A percentile compares a stretch with the other conserved stretches of the same genome.
These are phyloP conservation scores for Bauhinia variegata DNA, from an alignment of 306 rosid genomes.

Conservation along the genomic window DNA sequence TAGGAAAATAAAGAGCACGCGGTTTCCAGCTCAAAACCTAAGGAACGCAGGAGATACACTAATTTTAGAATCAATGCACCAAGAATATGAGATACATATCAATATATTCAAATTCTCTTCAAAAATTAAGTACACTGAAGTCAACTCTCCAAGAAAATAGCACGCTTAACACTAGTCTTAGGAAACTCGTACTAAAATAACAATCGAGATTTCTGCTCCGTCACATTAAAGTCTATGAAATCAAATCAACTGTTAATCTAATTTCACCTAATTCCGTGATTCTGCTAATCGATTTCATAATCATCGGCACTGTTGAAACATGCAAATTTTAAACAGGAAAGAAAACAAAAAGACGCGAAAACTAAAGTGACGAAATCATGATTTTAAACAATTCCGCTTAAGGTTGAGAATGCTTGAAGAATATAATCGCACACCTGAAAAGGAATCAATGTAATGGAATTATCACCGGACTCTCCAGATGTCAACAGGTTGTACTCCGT, in stretches of 20 bases:
- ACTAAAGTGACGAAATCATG: slow-evolving; percentile 11
- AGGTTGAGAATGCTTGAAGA: slow-evolving; percentile 4
- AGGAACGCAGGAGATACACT: slow-evolving; percentile 23
- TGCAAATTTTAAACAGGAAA: neutral
- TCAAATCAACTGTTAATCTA: slow-evolving; percentile 2
- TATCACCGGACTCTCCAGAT: slow-evolving; percentile 74
- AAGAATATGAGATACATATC: neutral
- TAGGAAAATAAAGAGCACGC: slow-evolving; percentile 79
- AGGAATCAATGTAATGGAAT: slow-evolving; percentile 73
- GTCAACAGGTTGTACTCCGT: slow-evolving; percentile 42
- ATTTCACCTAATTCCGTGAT: slow-evolving; percentile 18
- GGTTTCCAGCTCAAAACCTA: slow-evolving; percentile 93
- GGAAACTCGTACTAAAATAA: slow-evolving; percentile 13
- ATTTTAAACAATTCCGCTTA: slow-evolving; percentile 16
- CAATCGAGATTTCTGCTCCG: slow-evolving; percentile 9
- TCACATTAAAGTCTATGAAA: slow-evolving; percentile 11
- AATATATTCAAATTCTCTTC: neutral
- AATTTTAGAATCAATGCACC: slow-evolving; percentile 18
- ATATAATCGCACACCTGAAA: slow-evolving; percentile 67
- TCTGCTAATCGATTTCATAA: slow-evolving; percentile 5
- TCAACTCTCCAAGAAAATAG: slow-evolving; percentile 21
- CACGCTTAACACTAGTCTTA: slow-evolving; percentile 7
- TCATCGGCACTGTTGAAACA: slow-evolving; percentile 28
- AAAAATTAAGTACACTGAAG: slow-evolving; percentile 19
- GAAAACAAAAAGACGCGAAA: slow-evolving; percentile 19